Conservation (phyloP, 2,329 filamentous ascomycete genomes). For the Xylariaceae sp. region DNA sequence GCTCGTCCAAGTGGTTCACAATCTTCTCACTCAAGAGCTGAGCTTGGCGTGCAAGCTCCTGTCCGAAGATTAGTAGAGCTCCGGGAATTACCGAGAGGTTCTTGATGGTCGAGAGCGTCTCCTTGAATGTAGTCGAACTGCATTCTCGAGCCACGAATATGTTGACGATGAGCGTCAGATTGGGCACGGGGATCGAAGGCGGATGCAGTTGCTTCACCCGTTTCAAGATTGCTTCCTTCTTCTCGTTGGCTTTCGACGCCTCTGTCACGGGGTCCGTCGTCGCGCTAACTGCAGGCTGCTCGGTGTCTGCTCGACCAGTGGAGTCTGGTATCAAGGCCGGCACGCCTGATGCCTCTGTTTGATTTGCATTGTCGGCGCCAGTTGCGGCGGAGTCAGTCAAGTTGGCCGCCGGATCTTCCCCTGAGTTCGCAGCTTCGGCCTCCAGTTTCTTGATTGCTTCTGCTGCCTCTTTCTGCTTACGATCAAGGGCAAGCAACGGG, state of each 20-base stretch:
- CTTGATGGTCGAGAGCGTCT: constrained; percentile 97
- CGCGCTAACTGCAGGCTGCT: constrained; percentile 15
- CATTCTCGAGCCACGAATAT: constrained; percentile 95
- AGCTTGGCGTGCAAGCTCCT: constrained; percentile 82
- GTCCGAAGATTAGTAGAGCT: constrained; percentile 84
- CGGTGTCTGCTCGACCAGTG: constrained; percentile 6
- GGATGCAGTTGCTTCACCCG: constrained; percentile 60
- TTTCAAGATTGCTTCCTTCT: constrained; percentile 36
- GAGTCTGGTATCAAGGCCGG: not conserved
- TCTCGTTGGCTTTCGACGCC: constrained; percentile 30
- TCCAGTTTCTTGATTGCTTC: constrained; percentile 30
- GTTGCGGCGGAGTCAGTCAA: constrained; percentile 9
- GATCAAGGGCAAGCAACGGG: constrained; percentile 73
- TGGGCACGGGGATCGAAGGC: constrained; percentile 79
- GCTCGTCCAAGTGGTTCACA: constrained; percentile 72
- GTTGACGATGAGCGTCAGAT: constrained; percentile 88
- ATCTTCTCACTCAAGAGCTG: constrained; percentile 79
- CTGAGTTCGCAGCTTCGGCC: constrained; percentile 16
- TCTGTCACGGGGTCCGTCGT: constrained; percentile 25
- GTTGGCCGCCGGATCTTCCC: constrained; percentile 10
- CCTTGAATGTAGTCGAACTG: constrained; percentile 95
- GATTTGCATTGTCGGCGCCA: constrained; percentile 3
- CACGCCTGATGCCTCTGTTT: constrained; percentile 10
- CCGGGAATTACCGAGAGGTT: constrained; percentile 90
- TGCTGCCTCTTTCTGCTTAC: constrained; percentile 45